Evolutionary conservation across 306 rosid species (phyloP).

Genomic region (Vigna reflexopilosa): DNA sequence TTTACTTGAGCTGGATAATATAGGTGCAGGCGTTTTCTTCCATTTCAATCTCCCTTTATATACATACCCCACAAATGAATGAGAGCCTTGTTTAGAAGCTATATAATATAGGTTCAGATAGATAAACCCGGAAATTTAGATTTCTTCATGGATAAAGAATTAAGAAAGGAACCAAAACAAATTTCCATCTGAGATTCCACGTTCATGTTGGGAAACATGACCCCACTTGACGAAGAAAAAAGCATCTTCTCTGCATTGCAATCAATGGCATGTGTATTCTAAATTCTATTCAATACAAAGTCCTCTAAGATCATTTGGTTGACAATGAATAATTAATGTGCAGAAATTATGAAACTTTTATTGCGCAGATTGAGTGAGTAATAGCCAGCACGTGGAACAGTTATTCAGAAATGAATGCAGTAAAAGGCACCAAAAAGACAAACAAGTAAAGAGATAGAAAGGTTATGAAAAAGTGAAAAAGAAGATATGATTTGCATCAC

Average conservation of each 20-base stretch:
- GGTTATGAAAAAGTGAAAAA: background rate
- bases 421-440: background rate
- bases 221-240: background rate
- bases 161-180: background rate
- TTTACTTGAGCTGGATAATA: too few species aligned
- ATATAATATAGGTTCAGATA: too few species aligned
- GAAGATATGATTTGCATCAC: background rate
- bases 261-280: background rate
- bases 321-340: background rate
- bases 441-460: background rate
- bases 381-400: slow-evolving; percentile 5
- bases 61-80: too few species aligned
- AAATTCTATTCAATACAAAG: background rate
- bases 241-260: background rate
- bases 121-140: too few species aligned
- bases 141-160: background rate
- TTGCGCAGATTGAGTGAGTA: background rate
- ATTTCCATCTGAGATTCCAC: background rate
- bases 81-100: too few species aligned
- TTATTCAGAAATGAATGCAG: background rate
- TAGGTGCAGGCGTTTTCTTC: too few species aligned
- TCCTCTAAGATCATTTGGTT: background rate
- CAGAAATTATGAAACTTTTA: background rate
- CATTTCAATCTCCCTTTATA: too few species aligned
- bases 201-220: background rate